These are phyloP conservation scores for Ophiostoma fasciatum DNA, from an alignment of 2,329 filamentous ascomycete genomes.

Conservation along the genomic window DNA sequence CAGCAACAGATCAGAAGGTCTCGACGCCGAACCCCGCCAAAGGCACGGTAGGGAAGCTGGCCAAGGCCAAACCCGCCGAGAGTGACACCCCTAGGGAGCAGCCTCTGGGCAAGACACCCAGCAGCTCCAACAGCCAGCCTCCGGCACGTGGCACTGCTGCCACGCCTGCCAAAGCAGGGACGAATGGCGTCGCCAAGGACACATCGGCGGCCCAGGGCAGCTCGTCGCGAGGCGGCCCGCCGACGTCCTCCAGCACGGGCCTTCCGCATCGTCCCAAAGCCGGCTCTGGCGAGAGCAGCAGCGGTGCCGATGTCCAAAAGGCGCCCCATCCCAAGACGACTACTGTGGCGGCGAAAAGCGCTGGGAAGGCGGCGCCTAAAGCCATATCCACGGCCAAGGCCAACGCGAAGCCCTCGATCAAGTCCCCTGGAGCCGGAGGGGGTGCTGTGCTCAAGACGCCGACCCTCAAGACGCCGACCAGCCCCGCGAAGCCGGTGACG, in stretches of 20 bases:
- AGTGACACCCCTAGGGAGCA: slow-evolving; percentile 3
- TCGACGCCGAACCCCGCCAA: no score
- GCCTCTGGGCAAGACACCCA: background rate
- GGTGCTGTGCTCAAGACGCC: no score
- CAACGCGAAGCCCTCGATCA: slow-evolving; percentile 19
- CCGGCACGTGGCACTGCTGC: background rate
- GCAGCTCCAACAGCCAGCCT: background rate
- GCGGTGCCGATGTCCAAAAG: no score
- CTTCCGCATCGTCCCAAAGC: background rate
- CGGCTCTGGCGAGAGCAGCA: no score
- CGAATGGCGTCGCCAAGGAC: background rate
- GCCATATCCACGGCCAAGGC: slow-evolving; percentile 19
- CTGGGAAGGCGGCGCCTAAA: slow-evolving; percentile 15
- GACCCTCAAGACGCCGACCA: slow-evolving; percentile 23
- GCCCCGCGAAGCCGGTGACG: slow-evolving; percentile 17
- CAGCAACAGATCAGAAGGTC: no score
- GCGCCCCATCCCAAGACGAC: background rate
- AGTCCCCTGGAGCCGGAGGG: slow-evolving; percentile 25
- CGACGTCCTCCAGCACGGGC: background rate
- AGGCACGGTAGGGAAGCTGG: no score
- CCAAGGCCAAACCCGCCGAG: background rate
- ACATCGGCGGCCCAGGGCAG: no score
- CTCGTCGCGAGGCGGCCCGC: no score
- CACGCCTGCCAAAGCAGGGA: background rate
- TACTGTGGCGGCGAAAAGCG: background rate